Evolutionary conservation across 75 land plant genomes (phyloP).

Genomic region (Pseudotsuga menziesii): DNA sequence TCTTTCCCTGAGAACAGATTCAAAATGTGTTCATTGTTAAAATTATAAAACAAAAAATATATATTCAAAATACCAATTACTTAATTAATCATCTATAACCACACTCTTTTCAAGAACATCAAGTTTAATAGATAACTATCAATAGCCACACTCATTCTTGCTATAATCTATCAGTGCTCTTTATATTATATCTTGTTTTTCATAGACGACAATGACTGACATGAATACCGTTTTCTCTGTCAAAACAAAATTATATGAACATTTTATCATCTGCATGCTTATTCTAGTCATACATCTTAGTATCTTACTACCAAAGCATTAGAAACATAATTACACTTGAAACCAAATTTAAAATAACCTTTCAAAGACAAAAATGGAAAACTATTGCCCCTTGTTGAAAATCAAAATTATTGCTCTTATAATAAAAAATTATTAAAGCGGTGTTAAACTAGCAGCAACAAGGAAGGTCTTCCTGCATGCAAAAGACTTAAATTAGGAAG

Average conservation of each 20-base stretch:
- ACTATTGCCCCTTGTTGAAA: background rate
- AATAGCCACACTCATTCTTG: background rate
- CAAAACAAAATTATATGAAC: background rate
- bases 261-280: background rate
- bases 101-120: background rate
- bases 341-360: background rate
- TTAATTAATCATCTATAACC: background rate
- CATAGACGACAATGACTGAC: background rate
- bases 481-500: no score
- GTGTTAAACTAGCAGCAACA: no score
- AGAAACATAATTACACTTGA: background rate
- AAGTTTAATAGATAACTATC: background rate
- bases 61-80: background rate
- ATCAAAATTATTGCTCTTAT: background rate
- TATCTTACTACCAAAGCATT: background rate
- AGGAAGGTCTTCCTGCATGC: no score
- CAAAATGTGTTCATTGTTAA: background rate
- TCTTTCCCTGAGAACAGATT: constrained; percentile 57
- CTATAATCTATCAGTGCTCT: background rate
- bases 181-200: background rate
- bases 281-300: background rate
- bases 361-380: no score
- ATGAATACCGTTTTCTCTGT: background rate
- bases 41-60: background rate
- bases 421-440: no score